A percentile compares a stretch with the other conserved stretches of the same genome.
phyloP scores from a whole-genome alignment of 805 yeast species.

The Sporopachydermia lactativora region DNA sequence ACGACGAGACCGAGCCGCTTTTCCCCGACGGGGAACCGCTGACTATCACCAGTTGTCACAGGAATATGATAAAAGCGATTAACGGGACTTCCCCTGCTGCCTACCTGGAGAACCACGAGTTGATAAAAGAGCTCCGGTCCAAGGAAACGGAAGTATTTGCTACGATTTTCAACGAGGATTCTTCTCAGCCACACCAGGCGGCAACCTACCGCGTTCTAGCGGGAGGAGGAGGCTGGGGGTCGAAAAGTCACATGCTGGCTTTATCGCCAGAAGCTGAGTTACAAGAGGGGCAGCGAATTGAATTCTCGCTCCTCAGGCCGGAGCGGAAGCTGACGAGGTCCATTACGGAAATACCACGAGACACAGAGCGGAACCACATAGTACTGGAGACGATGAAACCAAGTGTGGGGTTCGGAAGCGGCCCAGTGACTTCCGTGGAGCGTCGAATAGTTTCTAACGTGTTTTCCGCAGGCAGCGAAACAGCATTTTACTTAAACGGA shows the following conservation, averaged over 20 bases:
- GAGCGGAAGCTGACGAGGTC: not conserved
- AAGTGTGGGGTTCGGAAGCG: not conserved
- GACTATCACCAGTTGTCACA: slow-evolving; percentile 22
- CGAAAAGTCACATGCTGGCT: slow-evolving; percentile 28
- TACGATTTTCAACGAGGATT: slow-evolving; percentile 11
- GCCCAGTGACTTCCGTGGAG: too few species aligned
- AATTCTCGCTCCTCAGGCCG: slow-evolving; percentile 30
- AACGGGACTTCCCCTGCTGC: slow-evolving; percentile 25
- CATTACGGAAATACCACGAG: not conserved
- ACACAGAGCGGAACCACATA: not conserved
- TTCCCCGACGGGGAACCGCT: slow-evolving; percentile 8
- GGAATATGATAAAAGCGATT: slow-evolving; percentile 25
- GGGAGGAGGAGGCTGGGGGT: slow-evolving; percentile 37
- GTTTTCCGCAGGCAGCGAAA: not conserved
- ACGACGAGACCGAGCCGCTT: not conserved
- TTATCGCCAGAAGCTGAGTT: slow-evolving; percentile 26
- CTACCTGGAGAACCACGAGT: slow-evolving; percentile 21
- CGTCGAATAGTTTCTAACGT: not conserved
- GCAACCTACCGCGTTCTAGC: slow-evolving; percentile 26
- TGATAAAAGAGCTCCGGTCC: slow-evolving; percentile 24
- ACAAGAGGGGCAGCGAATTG: slow-evolving; percentile 22
- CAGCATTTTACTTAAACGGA: not conserved
- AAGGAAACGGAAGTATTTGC: slow-evolving; percentile 30
- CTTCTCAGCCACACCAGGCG: slow-evolving; percentile 2
- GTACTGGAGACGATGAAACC: not conserved